phyloP scores from a whole-genome alignment of 106 monocot species.

The Platanthera zijinensis region DNA sequence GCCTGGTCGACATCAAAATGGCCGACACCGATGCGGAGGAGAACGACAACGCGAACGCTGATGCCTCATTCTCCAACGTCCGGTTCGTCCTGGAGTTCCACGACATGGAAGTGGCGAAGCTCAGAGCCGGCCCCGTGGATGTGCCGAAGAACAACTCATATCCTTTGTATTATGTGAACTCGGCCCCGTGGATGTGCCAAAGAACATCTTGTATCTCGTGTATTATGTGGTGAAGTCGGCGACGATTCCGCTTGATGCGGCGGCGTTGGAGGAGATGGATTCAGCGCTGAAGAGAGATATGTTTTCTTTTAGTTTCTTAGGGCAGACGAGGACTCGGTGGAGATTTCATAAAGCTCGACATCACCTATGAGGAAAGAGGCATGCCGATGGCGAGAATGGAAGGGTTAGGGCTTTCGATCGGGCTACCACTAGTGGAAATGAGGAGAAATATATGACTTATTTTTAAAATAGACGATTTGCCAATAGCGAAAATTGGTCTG shows the following conservation, averaged over 20 bases:
- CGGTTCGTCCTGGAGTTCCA: constrained; percentile 37
- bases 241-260: constrained; percentile 39
- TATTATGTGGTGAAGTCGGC: constrained; percentile 32
- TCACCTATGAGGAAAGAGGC: too few relatives aligned
- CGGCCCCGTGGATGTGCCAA: too few relatives aligned
- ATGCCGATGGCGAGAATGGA: too few relatives aligned
- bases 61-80: constrained; percentile 34
- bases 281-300: constrained; percentile 27
- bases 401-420: too few relatives aligned
- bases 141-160: constrained; percentile 45
- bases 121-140: constrained; percentile 34
- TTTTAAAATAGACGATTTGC: too few relatives aligned
- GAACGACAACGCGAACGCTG: constrained; percentile 49
- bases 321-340: constrained; percentile 64
- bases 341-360: too few relatives aligned
- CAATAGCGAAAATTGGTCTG: too few relatives aligned
- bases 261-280: constrained; percentile 46
- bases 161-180: constrained; percentile 38
- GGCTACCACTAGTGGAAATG: too few relatives aligned
- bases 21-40: constrained; percentile 28
- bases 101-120: constrained; percentile 30
- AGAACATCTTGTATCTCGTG: too few relatives aligned
- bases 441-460: too few relatives aligned
- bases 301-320: constrained; percentile 38
- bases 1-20: constrained; percentile 36